Evolutionary conservation across 345 rosid genomes (phyloP), one percentile per base, ranked within the genome.

Genomic region (Ceriops zippeliana): DNA sequence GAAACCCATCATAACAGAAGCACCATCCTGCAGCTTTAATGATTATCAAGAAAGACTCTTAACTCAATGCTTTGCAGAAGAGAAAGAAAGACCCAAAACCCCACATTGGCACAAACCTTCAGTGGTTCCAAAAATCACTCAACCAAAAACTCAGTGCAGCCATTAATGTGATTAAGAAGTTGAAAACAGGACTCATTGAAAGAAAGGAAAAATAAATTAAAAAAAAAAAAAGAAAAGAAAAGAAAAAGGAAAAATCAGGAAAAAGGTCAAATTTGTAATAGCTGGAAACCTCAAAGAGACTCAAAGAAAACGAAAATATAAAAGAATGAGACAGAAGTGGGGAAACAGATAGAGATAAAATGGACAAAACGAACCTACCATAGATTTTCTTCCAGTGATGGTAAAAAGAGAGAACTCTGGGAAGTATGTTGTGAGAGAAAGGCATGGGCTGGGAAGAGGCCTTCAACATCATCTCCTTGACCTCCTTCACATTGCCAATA

Each of bases 361-460:
- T 30, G 28, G 20, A 24, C 5, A 20, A 16, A 34, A 34, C 10
- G 4, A 16, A 53, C 3, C 61, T 77, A 95, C 99, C 99, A 58
- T 95, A 91, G 73, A 91, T 86, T 82, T 95, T 95, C 79, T 87
- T 86, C 99, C 99, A 95, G 74, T 95, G 93, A 68, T 91, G 96
- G 72, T 95, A 95, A 56, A 95, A 91, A 42, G 99, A 78, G 71
- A 95, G 93, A 57, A 95, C 99, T 59, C 99, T 73, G 24, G 99
- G 99, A 26, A 95, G 96, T 51, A 95, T 95, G 82, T 95, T 91
- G 84, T 95, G 99, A n/a, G 97, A 95, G 81, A 80, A 83, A 75
- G 98, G 98, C 89, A 91, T 90, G 69, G 97, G 99, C 34, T 88
- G 90, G 59, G 97, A 82, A 66, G 97, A 91, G 60, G 99, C 97